These are phyloP conservation scores for Phytophthora syringae DNA, from an alignment of 352 stramenopile species.

Conservation along the genomic window DNA sequence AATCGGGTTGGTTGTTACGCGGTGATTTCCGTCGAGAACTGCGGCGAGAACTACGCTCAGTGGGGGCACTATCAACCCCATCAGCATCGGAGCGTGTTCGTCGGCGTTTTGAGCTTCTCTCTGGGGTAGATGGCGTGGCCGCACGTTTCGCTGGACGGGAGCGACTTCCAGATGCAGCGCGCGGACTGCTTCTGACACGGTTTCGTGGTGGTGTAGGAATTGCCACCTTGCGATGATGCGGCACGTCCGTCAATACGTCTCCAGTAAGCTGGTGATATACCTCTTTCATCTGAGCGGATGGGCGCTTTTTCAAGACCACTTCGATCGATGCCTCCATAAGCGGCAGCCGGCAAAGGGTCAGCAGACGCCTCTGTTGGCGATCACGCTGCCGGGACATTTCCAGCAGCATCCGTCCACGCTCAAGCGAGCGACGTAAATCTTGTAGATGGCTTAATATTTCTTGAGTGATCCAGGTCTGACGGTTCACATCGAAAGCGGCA, in stretches of 20 bases:
- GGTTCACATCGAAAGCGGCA: conserved; percentile 74
- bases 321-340: conserved; percentile 76
- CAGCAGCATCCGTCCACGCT: conserved; percentile 84
- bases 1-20: conserved; percentile 23
- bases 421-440: conserved; percentile 76
- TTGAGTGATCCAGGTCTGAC: conserved; percentile 79
- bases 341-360: conserved; percentile 65
- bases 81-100: conserved; percentile 35
- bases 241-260: conserved; percentile 58
- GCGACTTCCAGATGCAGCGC: conserved; percentile 13
- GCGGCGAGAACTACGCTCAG: conserved; percentile 17
- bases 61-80: conserved; percentile 8
- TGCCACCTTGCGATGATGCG: conserved; percentile 36
- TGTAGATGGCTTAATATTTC: conserved; percentile 79
- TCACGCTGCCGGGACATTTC: conserved; percentile 88
- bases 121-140: conserved; percentile 7
- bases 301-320: conserved; percentile 79
- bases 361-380: conserved; percentile 81
- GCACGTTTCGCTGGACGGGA: conserved; percentile 22
- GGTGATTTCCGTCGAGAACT: conserved; percentile 30
- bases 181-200: conserved; percentile 30
- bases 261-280: conserved; percentile 68
- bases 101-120: conserved; percentile 38
- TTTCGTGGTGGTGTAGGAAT: conserved; percentile 22
- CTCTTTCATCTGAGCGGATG: conserved; percentile 72